Base-by-base conservation (phyloP, 2,329 filamentous ascomycete species). In the Pseudogymnoascus sp. region DNA sequence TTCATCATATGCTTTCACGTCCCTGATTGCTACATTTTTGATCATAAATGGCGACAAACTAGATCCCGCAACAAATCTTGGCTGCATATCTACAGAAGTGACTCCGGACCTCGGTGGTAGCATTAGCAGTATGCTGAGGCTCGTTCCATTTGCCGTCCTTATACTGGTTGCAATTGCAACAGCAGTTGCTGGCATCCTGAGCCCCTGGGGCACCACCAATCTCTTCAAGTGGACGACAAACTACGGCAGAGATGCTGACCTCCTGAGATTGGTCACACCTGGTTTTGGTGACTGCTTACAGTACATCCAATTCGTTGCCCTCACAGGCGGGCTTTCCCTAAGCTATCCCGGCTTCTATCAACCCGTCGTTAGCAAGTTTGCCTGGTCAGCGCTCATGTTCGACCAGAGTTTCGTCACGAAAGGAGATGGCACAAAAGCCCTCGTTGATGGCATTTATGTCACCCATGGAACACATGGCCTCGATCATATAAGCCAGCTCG, bases 181-280 rank as follows among this genome's bases (percentile, higher is more conserved):
- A 6, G 80, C 93, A 37, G 86, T 92, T 68, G 92, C 95, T 2
- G 90, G 87, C 61, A 90, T 96, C 39, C 93, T 87, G 73, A 97
- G 93, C 72, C 95, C 95, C 0, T 99, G 95, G 93, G 95, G 95
- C 19, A 90, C 92, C 1, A 86, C 86, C 6, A 90, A 99, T 73
- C 82, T 93, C 19, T 98, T 98, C 75, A 88, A 90, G 69, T 99
- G 93, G 92, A 92, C 92, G n/a, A 96, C 92, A 73, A 99, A 99
- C 74, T 98, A 96, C 16, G 95, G 95, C 37, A 87, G 93, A 69
- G 95, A 99, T 71, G 90, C 91, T 66, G 95, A 99, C 77, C 80
- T 97, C 68, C 81, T 99, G 63, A 87, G 95, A 63, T 81, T 99
- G 60, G 92, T 99, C 36, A 99, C 95, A 0, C 95, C 95, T 4